Evolutionary conservation across 345 rosid genomes (phyloP), one percentile per base, ranked within the genome.

Genomic region (Syzygium grande): DNA sequence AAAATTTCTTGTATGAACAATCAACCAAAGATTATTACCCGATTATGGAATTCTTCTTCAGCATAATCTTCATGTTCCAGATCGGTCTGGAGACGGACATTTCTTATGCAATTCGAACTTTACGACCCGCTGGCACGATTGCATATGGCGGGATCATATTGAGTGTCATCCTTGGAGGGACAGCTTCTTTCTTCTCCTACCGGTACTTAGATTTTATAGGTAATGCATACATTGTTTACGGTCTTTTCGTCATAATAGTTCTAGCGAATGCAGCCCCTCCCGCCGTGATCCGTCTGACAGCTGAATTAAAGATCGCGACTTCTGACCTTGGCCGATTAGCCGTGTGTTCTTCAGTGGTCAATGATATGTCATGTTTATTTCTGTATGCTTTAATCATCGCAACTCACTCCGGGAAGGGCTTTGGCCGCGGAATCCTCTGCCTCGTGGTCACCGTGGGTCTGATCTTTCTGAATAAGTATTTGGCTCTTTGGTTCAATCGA

Each of bases 231-330:
- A 21, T 85, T n/a, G 21, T 78, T 13, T 89, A 63, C 68, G 85
- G 80, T 38, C 22, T 87, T 51, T 84, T 85, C 59, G 43, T 92
- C 83, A 90, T 94, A 51, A 84, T 94, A 5, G 78, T 94, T 65
- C 86, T 95, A 19, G 92, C 98, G 8, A 95, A 94, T 90, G 87
- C 98, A 9, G 96, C 96, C 78, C 93, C 97, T 46, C 99, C 98
- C 0, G 94, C 94, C 0, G 98, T 94, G 54, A 85, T 93, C 61
- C 95, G 98, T 12, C 53, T 95, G 87, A 92, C 94, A 4, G 93
- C 94, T 5, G 99, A 96, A 80, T 88, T 94, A 85, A 96, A 95
- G 90, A 93, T 93, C 15, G 94, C 92, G 55, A 97, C 96, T 23
- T 89, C 98, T 0, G 94, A 95, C 19, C 68, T 94, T 6, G 99